Conservation (phyloP, 176 grass and related monocot genomes). For the Aechmea fasciata region DNA sequence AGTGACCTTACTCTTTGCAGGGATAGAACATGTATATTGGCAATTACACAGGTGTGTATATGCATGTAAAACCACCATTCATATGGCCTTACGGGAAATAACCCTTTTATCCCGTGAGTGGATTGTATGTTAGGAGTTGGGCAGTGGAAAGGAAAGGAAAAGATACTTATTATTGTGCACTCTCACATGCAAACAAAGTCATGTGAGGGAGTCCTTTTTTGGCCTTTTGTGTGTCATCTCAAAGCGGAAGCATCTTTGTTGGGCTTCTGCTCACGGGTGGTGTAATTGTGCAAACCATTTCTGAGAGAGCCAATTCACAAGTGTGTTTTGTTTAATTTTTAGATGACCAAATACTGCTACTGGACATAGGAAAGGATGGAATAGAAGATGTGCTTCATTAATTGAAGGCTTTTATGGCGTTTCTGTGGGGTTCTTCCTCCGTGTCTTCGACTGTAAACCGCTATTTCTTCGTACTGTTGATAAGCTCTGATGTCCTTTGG, state of each 20-base stretch:
- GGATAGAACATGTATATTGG: too few relatives aligned
- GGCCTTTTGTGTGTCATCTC: not conserved
- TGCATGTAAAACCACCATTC: not conserved
- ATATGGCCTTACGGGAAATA: not conserved
- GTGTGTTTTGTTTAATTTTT: not conserved
- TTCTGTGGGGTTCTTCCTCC: too few relatives aligned
- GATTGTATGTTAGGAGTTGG: not conserved
- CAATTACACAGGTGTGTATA: too few relatives aligned
- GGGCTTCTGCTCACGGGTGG: not conserved
- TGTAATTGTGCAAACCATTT: not conserved
- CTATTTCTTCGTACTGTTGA: too few relatives aligned
- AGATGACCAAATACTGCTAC: not conserved
- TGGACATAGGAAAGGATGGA: not conserved
- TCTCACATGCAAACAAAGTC: not conserved
- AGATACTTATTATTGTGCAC: not conserved
- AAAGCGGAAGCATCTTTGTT: not conserved
- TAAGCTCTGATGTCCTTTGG: too few relatives aligned
- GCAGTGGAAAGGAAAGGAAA: not conserved
- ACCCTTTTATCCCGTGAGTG: not conserved
- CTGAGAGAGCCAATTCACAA: not conserved
- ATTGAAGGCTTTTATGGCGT: too few relatives aligned
- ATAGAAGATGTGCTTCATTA: not conserved
- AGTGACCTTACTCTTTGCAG: too few relatives aligned
- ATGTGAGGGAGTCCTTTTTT: not conserved
- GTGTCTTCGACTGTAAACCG: too few relatives aligned